phyloP scores from a whole-genome alignment of 768 basidiomycete genomes.

The Suillus paluster region DNA sequence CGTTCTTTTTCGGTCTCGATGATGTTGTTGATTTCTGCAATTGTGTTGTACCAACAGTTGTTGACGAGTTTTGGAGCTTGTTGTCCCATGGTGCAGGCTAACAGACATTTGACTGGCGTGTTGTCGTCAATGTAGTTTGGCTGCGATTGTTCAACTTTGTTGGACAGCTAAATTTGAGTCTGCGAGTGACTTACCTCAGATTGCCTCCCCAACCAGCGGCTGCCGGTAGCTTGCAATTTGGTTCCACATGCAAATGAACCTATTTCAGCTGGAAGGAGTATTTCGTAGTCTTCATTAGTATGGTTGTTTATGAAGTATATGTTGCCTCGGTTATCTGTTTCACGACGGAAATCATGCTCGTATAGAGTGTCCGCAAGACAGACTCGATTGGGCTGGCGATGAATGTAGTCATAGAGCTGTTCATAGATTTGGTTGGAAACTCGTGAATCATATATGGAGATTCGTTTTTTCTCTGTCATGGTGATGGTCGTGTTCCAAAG shows the following conservation, averaged over 20 bases:
- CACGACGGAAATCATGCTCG: too few relatives aligned
- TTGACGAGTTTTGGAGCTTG: not conserved
- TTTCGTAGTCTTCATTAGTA: not conserved
- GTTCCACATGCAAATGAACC: not conserved
- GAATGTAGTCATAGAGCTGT: not conserved
- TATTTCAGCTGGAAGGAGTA: not conserved
- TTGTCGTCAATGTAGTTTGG: not conserved
- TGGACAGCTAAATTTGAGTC: too few relatives aligned
- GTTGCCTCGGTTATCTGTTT: too few relatives aligned
- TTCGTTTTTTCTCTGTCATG: not conserved
- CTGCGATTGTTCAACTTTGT: not conserved
- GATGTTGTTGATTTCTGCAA: not conserved
- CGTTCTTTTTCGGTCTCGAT: not conserved
- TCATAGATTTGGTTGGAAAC: not conserved
- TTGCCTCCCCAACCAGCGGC: not conserved
- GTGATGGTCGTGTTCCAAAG: not conserved
- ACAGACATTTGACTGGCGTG: not conserved
- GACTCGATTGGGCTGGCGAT: too few relatives aligned
- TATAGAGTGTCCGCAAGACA: too few relatives aligned
- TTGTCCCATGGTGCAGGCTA: not conserved
- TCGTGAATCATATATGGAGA: not conserved
- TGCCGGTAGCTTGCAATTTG: not conserved
- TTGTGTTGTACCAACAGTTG: not conserved
- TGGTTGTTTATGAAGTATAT: too few relatives aligned
- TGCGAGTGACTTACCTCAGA: too few relatives aligned